Percentiles rank a stretch among this genome's conserved stretches.
Evolutionary conservation across 2,329 filamentous ascomycete species (phyloP).

Genomic region (Sporothrix luriei): DNA sequence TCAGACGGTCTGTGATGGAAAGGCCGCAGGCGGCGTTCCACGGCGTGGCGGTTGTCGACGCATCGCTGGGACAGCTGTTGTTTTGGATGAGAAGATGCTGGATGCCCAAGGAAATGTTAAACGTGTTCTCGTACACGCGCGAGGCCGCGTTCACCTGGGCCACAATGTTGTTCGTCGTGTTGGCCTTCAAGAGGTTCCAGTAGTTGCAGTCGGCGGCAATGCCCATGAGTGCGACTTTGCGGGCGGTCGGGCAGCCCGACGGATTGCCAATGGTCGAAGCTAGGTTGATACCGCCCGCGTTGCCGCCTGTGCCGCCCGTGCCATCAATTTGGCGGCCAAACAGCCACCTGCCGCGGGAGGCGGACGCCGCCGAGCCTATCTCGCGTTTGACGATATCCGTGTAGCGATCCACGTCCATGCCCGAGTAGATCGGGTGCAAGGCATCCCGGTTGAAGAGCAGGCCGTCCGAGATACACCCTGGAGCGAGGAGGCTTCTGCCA

Average conservation of each 20-base stretch:
- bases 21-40: slow-evolving; percentile 82
- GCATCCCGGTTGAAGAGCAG: slow-evolving; percentile 76
- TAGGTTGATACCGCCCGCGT: slow-evolving; percentile 79
- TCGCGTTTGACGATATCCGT: slow-evolving; percentile 43
- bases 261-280: slow-evolving; percentile 76
- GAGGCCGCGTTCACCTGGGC: slow-evolving; percentile 83
- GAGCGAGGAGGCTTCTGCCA: background rate
- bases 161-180: slow-evolving; percentile 76
- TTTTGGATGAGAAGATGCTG: slow-evolving; percentile 81
- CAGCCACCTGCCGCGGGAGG: slow-evolving; percentile 48
- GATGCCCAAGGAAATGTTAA: slow-evolving; percentile 92
- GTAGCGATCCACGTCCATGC: slow-evolving; percentile 52
- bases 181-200: slow-evolving; percentile 66
- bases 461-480: slow-evolving; percentile 72
- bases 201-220: slow-evolving; percentile 94
- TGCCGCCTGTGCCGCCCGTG: slow-evolving; percentile 62
- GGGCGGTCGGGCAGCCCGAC: slow-evolving; percentile 82
- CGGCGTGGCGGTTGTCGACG: slow-evolving; percentile 64
- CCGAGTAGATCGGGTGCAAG: slow-evolving; percentile 67
- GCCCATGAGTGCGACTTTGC: slow-evolving; percentile 87
- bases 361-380: slow-evolving; percentile 47
- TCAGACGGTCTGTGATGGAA: slow-evolving; percentile 76
- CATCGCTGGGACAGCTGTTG: slow-evolving; percentile 67
- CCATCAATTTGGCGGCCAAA: slow-evolving; percentile 76
- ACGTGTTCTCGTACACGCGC: slow-evolving; percentile 81